These are phyloP conservation scores for Penicillium sp. DNA, from an alignment of 2,329 filamentous ascomycete species.

Conservation along the genomic window DNA sequence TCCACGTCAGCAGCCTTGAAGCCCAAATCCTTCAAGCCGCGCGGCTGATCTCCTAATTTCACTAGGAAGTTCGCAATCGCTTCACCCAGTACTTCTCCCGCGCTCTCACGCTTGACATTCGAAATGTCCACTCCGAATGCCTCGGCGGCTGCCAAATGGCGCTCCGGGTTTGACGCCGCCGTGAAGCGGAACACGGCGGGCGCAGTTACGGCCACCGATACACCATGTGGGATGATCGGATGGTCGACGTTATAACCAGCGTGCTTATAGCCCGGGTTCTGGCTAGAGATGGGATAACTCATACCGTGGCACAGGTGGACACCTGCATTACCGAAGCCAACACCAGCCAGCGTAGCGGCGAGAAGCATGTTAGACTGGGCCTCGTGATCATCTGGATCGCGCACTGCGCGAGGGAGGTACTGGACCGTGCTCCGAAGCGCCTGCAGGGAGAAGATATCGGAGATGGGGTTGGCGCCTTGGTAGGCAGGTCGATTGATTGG, in stretches of 20 bases:
- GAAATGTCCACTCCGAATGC: conserved; percentile 87
- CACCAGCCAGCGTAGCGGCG: conserved; percentile 88
- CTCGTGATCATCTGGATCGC: conserved; percentile 86
- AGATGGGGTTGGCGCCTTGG: conserved; percentile 96
- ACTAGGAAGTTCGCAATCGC: conserved; percentile 80
- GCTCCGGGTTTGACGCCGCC: conserved; percentile 84
- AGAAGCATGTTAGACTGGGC: conserved; percentile 96
- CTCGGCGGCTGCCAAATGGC: conserved; percentile 87
- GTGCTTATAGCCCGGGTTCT: conserved; percentile 90
- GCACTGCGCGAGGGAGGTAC: conserved; percentile 86
- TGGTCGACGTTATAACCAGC: conserved; percentile 76
- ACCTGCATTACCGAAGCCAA: conserved; percentile 96
- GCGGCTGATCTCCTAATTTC: conserved; percentile 85
- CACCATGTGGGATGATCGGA: conserved; percentile 91
- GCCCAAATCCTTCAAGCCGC: conserved; percentile 79
- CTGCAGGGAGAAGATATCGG: conserved; percentile 91
- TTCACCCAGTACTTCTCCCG: conserved; percentile 84
- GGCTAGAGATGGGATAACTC: conserved; percentile 95
- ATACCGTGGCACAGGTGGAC: conserved; percentile 91
- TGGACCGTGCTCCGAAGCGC: conserved; percentile 83
- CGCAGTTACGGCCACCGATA: conserved; percentile 90
- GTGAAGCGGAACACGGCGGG: conserved; percentile 96
- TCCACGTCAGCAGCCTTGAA: conserved; percentile 78
- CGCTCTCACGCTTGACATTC: conserved; percentile 84
- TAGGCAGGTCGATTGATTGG: conserved; percentile 91